Evolutionary conservation across 2,329 filamentous ascomycete genomes (phyloP), one percentile per base, ranked within the genome.

Genomic region (Myriosclerotinia scirpicola): DNA sequence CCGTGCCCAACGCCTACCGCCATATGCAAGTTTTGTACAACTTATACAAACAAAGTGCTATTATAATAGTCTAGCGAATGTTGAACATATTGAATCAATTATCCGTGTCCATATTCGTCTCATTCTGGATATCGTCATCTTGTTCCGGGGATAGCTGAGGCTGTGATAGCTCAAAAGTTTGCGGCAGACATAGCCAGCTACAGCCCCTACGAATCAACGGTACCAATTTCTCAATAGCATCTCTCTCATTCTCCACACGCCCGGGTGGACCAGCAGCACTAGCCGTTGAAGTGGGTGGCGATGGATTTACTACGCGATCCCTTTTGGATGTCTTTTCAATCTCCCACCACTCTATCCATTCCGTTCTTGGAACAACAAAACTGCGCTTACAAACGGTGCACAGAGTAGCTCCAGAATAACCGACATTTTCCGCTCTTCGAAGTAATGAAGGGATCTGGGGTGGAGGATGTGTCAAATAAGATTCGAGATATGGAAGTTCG

Each of bases 311-410:
- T 22, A 38, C 15, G 36, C 64, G 64, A 38, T 67, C 66, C 14
- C 67, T 65, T 12, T 69, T 65, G 9, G 65, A 56, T 34, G 69
- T 66, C 53, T 68, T 72, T 14, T 72, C 69, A 42, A 82, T 71
- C 67, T 83, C 80, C 75, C 83, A 85, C 84, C 87, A 89, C 72
- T 89, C 87, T 9, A 89, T 76, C 87, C 87, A 89, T 72, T 86
- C 81, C 0, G 83, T 78, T 4, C 81, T 76, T 3, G 86, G 83
- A 30, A 84, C 77, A 8, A 86, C 77, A 5, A 84, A 80, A 11
- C 74, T 73, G 38, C 81, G 80, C 34, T 76, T 71, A 72, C 87
- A 89, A 0, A 80, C 77, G 1, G 83, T 82, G 71, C 87, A 89
- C 2, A 73, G 72, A 38, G 82, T 72, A 1, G 83, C 82, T 5